These are phyloP conservation scores for Hepatocystis sp. DNA, from an alignment of 169 alveolate species.

Conservation along the genomic window DNA sequence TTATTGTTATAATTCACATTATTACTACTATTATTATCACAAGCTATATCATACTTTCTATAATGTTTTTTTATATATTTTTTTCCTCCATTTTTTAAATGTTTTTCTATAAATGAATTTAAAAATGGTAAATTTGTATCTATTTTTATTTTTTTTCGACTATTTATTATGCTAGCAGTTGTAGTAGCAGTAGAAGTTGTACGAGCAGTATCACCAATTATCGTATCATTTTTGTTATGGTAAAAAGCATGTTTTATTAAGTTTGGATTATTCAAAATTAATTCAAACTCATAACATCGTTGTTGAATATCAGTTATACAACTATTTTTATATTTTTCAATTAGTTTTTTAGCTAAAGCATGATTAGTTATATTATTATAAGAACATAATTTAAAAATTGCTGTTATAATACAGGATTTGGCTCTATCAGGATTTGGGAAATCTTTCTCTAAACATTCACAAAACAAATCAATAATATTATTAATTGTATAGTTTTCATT, in stretches of 20 bases:
- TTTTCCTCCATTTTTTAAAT: conserved; percentile 69
- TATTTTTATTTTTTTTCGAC: conserved; percentile 19
- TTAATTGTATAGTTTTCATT: conserved; percentile 60
- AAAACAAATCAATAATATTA: conserved; percentile 68
- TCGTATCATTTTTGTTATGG: too few relatives aligned
- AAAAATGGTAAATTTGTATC: conserved; percentile 55
- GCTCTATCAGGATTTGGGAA: conserved; percentile 63
- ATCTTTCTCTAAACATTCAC: conserved; percentile 71
- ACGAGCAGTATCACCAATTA: too few relatives aligned
- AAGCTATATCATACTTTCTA: conserved; percentile 49
- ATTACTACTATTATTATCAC: too few relatives aligned
- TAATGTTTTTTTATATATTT: conserved; percentile 45
- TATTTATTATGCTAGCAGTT: too few relatives aligned
- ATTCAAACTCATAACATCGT: conserved; percentile 65
- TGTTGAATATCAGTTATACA: conserved; percentile 55
- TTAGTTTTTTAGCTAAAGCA: conserved; percentile 54
- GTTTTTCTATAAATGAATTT: conserved; percentile 53
- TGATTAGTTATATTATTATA: conserved; percentile 60
- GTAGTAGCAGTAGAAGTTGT: too few relatives aligned
- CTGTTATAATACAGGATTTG: conserved; percentile 69
- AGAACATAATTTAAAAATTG: conserved; percentile 61
- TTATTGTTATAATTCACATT: too few relatives aligned
- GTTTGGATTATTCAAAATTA: conserved; percentile 45
- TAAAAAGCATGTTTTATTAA: conserved; percentile 61
- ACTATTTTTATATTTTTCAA: conserved; percentile 66